These are phyloP conservation scores for Meyerozyma carpophila DNA, from an alignment of 1,139 yeast genomes.

Conservation along the genomic window DNA sequence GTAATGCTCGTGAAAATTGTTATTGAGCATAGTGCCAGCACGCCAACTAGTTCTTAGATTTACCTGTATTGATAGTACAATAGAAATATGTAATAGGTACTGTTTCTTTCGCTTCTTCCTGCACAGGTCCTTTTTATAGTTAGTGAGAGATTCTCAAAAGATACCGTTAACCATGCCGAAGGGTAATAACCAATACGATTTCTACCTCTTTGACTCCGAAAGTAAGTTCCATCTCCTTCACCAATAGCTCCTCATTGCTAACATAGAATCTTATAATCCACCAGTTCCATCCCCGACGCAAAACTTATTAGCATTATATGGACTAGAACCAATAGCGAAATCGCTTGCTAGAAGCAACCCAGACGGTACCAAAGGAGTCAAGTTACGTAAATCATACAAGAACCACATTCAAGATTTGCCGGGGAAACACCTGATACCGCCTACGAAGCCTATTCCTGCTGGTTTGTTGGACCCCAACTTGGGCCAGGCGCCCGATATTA, in stretches of 20 bases:
- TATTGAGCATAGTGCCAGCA: too few relatives aligned
- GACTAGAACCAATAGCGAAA: conserved; percentile 60
- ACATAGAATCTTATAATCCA: conserved; percentile 33
- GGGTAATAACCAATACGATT: conserved; percentile 5
- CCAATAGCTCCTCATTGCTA: conserved; percentile 3
- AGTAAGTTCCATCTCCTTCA: conserved; percentile 8
- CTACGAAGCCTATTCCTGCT: conserved; percentile 49
- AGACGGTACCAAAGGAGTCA: conserved; percentile 86
- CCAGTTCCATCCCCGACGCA: conserved; percentile 67
- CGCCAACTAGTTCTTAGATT: not conserved
- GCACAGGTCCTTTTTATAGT: conserved; percentile 2
- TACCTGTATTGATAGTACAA: not conserved
- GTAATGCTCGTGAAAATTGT: too few relatives aligned
- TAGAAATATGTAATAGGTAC: not conserved
- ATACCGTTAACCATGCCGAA: too few relatives aligned
- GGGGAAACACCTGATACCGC: conserved; percentile 68
- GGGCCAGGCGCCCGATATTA: conserved; percentile 34
- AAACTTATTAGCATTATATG: conserved; percentile 66
- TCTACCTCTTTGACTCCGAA: conserved; percentile 12
- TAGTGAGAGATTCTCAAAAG: not conserved
- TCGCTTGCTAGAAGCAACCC: conserved; percentile 86
- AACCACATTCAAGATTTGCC: conserved; percentile 85
- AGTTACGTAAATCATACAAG: conserved; percentile 87
- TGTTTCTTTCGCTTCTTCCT: not conserved
- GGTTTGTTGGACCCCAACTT: conserved; percentile 46